phyloP scores from a whole-genome alignment of 106 monocot genomes.

The Amphibolis antarctica region DNA sequence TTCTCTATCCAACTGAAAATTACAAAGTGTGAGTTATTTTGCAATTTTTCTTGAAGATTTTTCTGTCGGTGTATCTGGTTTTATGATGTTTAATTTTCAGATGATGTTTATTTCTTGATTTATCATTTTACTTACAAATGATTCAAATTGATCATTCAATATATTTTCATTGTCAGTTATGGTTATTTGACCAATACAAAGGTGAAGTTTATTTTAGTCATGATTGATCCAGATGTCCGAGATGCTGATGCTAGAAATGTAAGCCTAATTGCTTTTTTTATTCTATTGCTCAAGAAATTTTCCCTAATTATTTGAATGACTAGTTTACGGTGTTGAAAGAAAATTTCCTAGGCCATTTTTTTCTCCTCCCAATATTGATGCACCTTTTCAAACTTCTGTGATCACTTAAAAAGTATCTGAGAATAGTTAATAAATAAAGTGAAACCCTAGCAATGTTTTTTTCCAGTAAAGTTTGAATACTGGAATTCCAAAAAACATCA shows the following conservation, averaged over 20 bases:
- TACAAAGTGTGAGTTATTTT: conserved; percentile 76
- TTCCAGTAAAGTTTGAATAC: too few relatives aligned
- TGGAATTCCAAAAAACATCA: too few relatives aligned
- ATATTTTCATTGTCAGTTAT: conserved; percentile 33
- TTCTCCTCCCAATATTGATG: too few relatives aligned
- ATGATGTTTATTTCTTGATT: neutral
- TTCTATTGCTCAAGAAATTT: neutral
- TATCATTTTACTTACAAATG: neutral
- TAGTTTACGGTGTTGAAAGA: too few relatives aligned
- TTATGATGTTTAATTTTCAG: neutral
- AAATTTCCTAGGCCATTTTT: too few relatives aligned
- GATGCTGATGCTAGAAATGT: conserved; percentile 89
- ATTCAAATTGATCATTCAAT: neutral
- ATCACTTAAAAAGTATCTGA: too few relatives aligned
- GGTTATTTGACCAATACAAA: conserved; percentile 96
- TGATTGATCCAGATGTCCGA: conserved; percentile 79
- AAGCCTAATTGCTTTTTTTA: conserved; percentile 18
- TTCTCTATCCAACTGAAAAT: conserved; percentile 86
- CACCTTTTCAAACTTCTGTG: too few relatives aligned
- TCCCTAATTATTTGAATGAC: too few relatives aligned
- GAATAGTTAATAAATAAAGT: too few relatives aligned
- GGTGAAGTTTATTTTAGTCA: conserved; percentile 91
- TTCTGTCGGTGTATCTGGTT: neutral
- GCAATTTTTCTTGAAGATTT: neutral
- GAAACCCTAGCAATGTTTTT: too few relatives aligned